A percentile compares a stretch with the other conserved stretches of the same genome.
Evolutionary conservation across 2,329 filamentous ascomycete genomes (phyloP).

Genomic region (Claviceps pazoutovae): DNA sequence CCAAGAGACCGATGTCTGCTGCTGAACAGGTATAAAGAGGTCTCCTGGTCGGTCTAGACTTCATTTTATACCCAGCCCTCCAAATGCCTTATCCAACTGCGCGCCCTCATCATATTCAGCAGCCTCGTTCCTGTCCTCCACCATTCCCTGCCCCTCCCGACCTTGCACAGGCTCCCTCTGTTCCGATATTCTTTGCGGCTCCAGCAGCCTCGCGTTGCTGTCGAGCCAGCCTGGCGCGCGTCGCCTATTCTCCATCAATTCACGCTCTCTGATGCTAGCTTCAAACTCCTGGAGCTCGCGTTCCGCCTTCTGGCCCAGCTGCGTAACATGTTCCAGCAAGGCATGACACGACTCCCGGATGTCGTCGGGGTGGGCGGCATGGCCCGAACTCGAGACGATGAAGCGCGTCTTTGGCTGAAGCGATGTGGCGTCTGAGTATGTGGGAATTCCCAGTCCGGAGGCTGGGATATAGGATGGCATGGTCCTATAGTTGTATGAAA

Average conservation of each 20-base stretch:
- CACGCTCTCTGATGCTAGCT: slow-evolving; percentile 46
- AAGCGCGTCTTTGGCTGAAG: slow-evolving; percentile 47
- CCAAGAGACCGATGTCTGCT: too few species aligned
- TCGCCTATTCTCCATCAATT: slow-evolving; percentile 65
- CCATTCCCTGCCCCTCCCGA: slow-evolving; percentile 1
- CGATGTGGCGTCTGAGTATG: slow-evolving; percentile 21
- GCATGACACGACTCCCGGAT: slow-evolving; percentile 72
- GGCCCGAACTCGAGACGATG: slow-evolving; percentile 63
- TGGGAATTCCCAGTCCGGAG: slow-evolving; percentile 21
- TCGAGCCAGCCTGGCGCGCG: slow-evolving; percentile 73
- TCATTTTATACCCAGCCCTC: slow-evolving; percentile 26
- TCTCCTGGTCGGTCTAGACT: neutral
- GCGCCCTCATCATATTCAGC: slow-evolving; percentile 32
- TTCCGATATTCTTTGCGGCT: slow-evolving; percentile 44
- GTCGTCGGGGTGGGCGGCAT: slow-evolving; percentile 74
- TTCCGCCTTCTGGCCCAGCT: slow-evolving; percentile 54
- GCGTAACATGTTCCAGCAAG: slow-evolving; percentile 60
- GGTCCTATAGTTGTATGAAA: slow-evolving; percentile 89
- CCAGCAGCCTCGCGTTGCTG: slow-evolving; percentile 53
- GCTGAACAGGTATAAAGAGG: too few species aligned
- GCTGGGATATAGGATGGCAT: slow-evolving; percentile 73
- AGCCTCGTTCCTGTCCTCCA: slow-evolving; percentile 5
- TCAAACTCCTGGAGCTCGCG: slow-evolving; percentile 57
- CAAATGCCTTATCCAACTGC: slow-evolving; percentile 45
- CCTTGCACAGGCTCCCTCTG: slow-evolving; percentile 10